These are phyloP conservation scores for Claviceps citrina DNA, from an alignment of 2,329 filamentous ascomycete genomes.

Conservation along the genomic window DNA sequence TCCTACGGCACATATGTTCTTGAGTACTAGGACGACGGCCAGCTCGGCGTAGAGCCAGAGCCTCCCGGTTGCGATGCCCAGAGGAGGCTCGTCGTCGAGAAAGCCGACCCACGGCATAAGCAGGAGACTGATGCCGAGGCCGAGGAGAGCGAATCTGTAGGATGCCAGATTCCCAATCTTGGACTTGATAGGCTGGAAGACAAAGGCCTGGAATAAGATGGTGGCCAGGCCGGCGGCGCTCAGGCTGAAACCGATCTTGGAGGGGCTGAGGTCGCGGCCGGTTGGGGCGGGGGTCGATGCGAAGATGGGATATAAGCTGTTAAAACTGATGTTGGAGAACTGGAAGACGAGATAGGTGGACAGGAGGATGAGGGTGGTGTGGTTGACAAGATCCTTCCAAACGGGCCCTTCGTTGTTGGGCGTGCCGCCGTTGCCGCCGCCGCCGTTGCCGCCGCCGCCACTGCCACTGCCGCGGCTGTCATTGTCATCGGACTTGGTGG, in stretches of 20 bases:
- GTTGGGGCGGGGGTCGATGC: slow-evolving; percentile 59
- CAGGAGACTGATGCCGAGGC: slow-evolving; percentile 68
- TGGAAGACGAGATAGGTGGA: slow-evolving; percentile 86
- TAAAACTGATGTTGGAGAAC: slow-evolving; percentile 86
- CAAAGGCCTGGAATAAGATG: slow-evolving; percentile 75
- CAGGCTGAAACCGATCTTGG: slow-evolving; percentile 71
- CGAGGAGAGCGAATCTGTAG: slow-evolving; percentile 63
- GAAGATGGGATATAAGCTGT: slow-evolving; percentile 89
- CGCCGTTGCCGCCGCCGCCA: slow-evolving; percentile 12
- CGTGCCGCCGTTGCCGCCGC: slow-evolving; percentile 12
- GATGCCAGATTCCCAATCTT: slow-evolving; percentile 73
- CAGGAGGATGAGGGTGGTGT: slow-evolving; percentile 69
- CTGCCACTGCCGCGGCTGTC: slow-evolving; percentile 13
- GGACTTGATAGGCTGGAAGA: slow-evolving; percentile 66
- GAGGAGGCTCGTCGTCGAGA: slow-evolving; percentile 38
- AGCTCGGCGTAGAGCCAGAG: slow-evolving; percentile 66
- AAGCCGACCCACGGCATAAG: slow-evolving; percentile 86
- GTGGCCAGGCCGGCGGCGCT: slow-evolving; percentile 74
- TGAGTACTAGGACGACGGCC: slow-evolving; percentile 66
- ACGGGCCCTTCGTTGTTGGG: slow-evolving; percentile 20
- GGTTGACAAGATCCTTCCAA: slow-evolving; percentile 51
- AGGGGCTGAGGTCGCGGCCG: slow-evolving; percentile 59
- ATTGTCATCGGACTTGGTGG: slow-evolving; percentile 10
- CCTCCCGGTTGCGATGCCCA: slow-evolving; percentile 46
- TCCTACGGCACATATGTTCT: slow-evolving; percentile 79